Percentiles rank a stretch among this genome's conserved stretches.
Evolutionary conservation across 2,329 filamentous ascomycete species (phyloP).

Genomic region (Pezicula carpinea): DNA sequence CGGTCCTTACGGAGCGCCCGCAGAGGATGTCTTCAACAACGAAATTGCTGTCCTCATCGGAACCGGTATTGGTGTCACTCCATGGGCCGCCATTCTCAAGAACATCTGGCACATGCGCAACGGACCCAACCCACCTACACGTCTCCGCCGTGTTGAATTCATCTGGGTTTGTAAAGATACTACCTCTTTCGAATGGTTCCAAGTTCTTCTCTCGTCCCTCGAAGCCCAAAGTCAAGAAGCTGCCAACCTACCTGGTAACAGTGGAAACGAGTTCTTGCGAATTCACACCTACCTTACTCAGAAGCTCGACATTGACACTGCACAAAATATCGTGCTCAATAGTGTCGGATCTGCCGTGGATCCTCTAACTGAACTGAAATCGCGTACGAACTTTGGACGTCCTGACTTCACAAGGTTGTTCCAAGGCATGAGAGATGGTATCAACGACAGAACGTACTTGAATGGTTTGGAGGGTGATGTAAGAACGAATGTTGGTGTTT

Average conservation of each 20-base stretch:
- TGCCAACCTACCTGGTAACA: constrained; percentile 61
- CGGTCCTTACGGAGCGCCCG: constrained; percentile 92
- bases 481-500: constrained; percentile 87
- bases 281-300: constrained; percentile 98
- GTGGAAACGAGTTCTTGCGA: constrained; percentile 79
- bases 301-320: constrained; percentile 83
- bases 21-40: constrained; percentile 95
- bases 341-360: constrained; percentile 84
- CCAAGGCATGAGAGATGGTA: constrained; percentile 79
- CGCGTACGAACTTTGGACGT: constrained; percentile 89
- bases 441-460: constrained; percentile 80
- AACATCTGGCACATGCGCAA: constrained; percentile 98
- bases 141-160: constrained; percentile 92
- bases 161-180: constrained; percentile 99
- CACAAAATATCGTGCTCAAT: constrained; percentile 96
- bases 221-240: constrained; percentile 77
- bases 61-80: constrained; percentile 82
- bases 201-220: constrained; percentile 84
- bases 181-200: constrained; percentile 97
- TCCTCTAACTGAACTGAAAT: constrained; percentile 85
- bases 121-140: constrained; percentile 80
- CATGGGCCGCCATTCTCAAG: constrained; percentile 85
- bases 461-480: constrained; percentile 71
- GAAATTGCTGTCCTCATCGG: constrained; percentile 83
- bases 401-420: constrained; percentile 85